These are phyloP conservation scores for Fraxinus floribunda DNA, from an alignment of 305 asterid species.

Conservation along the genomic window DNA sequence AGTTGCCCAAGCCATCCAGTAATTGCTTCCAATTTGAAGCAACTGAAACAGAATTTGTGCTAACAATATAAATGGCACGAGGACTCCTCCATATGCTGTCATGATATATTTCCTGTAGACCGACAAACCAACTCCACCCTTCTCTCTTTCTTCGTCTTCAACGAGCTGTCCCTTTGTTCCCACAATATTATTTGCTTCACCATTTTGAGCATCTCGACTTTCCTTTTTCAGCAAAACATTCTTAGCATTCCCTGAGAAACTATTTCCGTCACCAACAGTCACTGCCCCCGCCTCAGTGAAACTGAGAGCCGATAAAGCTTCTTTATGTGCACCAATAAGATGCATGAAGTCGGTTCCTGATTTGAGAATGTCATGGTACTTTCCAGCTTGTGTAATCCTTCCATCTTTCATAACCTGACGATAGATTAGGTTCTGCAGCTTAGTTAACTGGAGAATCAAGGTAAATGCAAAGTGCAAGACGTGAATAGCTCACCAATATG, in stretches of 20 bases:
- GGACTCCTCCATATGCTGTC: conserved; percentile 66
- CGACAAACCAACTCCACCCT: conserved; percentile 61
- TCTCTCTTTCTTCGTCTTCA: conserved; percentile 88
- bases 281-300: conserved; percentile 32
- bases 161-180: conserved; percentile 60
- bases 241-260: conserved; percentile 18
- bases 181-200: conserved; percentile 25
- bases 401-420: conserved; percentile 79
- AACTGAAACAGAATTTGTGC: conserved; percentile 54
- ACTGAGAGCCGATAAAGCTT: conserved; percentile 66
- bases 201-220: conserved; percentile 32
- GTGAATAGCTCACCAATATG: conserved; percentile 50
- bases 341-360: conserved; percentile 70
- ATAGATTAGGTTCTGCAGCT: not conserved
- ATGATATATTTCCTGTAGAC: conserved; percentile 75
- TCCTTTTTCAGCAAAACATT: conserved; percentile 37
- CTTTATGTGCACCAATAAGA: conserved; percentile 84
- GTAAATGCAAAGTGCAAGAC: conserved; percentile 8
- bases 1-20: conserved; percentile 98
- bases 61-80: conserved; percentile 65
- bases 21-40: conserved; percentile 85
- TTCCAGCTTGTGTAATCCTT: conserved; percentile 66
- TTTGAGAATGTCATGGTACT: conserved; percentile 62
- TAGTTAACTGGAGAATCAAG: not conserved
- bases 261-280: conserved; percentile 27